Base-by-base conservation (phyloP, 2,329 filamentous ascomycete genomes). In the Onygena corvina region DNA sequence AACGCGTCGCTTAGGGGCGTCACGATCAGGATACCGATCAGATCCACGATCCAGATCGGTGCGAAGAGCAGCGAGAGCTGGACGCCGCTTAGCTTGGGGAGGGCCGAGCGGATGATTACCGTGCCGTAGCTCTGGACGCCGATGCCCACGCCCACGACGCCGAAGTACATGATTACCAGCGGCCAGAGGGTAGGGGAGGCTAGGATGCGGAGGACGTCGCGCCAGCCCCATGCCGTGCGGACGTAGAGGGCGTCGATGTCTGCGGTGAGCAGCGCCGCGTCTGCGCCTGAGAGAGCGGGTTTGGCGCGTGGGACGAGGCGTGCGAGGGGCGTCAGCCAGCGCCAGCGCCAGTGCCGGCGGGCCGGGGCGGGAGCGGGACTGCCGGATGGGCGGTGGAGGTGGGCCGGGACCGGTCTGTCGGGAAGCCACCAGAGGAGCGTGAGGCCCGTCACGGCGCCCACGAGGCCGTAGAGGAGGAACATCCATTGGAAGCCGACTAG, bases 11-110 rank as follows among this genome's bases (percentile, higher is more conserved):
- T 89, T 52, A 94, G 73, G 0, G 88, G 88, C 1, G 86, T 94
- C 18, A 93, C 75, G 14, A 93, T 72, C 44, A 94, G 73, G 60
- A 94, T 94, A 30, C 87, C 86, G 50, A 89, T 81, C 31, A 94
- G 76, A 61, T 94, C 88, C 68, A 86, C 83, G 57, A 94, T 83
- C 88, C 88, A 94, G 60, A 94, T 94, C 0, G 88, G 88, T 1
- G 88, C 87, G 60, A 88, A 89, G 23, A 94, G 74, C 59, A 94
- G 69, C 68, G 84, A 90, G 54, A 94, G 75, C 55, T 86, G 74
- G 25, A 94, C 76, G 21, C 79, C 79, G 2, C 77, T 86, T 51
- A 93, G 80, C 0, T 69, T 68, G 0, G 85, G 79, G 61, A 89
- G 80, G 60, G 92, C 92, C 7, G 80, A 78, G 12, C 77, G 75